Conservation (phyloP, 352 stramenopile species). For the Phytopythium ostracodes region DNA sequence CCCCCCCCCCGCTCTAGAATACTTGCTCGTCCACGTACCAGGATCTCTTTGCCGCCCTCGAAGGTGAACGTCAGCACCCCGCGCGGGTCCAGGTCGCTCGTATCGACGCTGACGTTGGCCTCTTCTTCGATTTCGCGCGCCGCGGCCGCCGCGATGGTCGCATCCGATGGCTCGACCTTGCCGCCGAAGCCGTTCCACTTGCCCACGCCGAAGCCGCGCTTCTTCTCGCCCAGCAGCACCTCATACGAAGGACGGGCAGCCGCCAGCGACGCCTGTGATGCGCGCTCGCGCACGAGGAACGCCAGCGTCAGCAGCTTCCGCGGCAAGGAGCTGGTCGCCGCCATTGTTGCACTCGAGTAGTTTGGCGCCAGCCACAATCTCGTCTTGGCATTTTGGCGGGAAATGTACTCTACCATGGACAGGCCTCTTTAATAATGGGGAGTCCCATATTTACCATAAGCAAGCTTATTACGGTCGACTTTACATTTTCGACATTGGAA, state of each 20-base stretch:
- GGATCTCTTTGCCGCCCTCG: conserved; percentile 40
- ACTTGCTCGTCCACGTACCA: conserved; percentile 25
- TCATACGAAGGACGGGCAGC: conserved; percentile 7
- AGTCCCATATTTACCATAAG: no score
- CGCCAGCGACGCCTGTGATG: not conserved
- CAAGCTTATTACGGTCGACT: no score
- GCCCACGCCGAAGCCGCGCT: conserved; percentile 83
- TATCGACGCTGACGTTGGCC: conserved; percentile 44
- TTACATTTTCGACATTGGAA: no score
- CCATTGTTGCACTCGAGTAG: conserved; percentile 4
- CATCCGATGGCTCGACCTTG: conserved; percentile 81
- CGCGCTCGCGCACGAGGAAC: conserved; percentile 36
- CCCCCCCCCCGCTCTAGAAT: no score
- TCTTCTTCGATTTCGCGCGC: conserved; percentile 73
- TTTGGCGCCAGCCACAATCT: no score
- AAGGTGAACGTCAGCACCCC: conserved; percentile 67
- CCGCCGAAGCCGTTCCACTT: conserved; percentile 92
- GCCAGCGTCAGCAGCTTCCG: conserved; percentile 52
- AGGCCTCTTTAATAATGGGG: no score
- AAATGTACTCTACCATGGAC: no score
- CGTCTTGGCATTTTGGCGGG: no score
- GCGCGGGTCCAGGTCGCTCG: conserved; percentile 22
- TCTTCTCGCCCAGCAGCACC: conserved; percentile 86
- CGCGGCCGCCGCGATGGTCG: conserved; percentile 45
- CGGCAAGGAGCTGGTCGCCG: conserved; percentile 17